Conservation (phyloP, 1,284 basidiomycete species). For the Puccinia coronata region DNA sequence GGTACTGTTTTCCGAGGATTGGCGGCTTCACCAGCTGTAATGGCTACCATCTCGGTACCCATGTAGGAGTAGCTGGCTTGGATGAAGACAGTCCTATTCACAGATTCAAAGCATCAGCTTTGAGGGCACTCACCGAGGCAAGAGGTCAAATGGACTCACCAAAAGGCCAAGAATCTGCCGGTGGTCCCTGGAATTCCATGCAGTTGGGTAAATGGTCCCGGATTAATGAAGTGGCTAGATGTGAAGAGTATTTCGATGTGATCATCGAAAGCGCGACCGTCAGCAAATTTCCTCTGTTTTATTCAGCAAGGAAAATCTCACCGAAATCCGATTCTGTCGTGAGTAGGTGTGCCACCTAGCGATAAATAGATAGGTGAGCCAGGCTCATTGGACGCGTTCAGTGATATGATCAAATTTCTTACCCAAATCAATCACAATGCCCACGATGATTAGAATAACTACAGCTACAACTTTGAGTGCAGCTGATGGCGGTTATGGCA, state of each 20-base stretch:
- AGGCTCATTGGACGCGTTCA: conserved; percentile 41
- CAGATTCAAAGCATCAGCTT: not conserved
- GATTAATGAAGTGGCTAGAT: conserved; percentile 69
- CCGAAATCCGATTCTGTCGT: conserved; percentile 61
- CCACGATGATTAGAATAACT: conserved; percentile 63
- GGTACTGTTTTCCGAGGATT: conserved; percentile 76
- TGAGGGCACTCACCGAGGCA: conserved; percentile 57
- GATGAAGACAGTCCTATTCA: conserved; percentile 64
- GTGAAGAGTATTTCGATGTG: not conserved
- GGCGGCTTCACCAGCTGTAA: conserved; percentile 63
- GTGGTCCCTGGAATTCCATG: conserved; percentile 57
- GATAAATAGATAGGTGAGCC: conserved; percentile 60
- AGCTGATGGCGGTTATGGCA: conserved; percentile 1
- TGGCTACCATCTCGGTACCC: conserved; percentile 79
- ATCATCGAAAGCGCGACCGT: not conserved
- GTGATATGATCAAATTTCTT: conserved; percentile 64
- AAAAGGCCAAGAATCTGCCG: conserved; percentile 60
- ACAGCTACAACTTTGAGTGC: conserved; percentile 61
- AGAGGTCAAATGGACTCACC: conserved; percentile 59
- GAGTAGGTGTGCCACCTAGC: conserved; percentile 68
- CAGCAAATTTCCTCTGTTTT: not conserved
- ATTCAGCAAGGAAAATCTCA: conserved; percentile 48
- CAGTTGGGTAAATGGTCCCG: conserved; percentile 64
- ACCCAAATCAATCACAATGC: conserved; percentile 71
- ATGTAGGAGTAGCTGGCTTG: conserved; percentile 78